Conservation (phyloP, 495 filamentous ascomycete genomes). For the Aspergillus sparsus region DNA sequence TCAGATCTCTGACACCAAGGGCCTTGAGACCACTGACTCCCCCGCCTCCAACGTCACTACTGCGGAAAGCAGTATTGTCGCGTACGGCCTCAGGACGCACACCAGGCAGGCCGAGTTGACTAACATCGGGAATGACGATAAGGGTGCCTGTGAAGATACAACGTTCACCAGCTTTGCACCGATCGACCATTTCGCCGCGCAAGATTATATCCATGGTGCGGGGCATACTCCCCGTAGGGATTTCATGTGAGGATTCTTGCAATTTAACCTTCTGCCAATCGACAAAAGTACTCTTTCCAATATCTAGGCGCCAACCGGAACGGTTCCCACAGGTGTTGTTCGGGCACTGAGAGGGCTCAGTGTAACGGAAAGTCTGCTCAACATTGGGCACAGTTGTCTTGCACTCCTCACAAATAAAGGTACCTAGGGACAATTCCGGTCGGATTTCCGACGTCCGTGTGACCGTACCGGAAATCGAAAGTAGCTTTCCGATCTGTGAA, state of each 20-base stretch:
- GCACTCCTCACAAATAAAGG: constrained; percentile 89
- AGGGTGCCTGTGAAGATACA: constrained; percentile 95
- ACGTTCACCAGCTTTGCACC: constrained; percentile 95
- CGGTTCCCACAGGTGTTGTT: constrained; percentile 91
- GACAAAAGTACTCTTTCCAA: constrained; percentile 94
- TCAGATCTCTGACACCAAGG: constrained; percentile 91
- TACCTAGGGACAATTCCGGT: constrained; percentile 87
- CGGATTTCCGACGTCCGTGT: constrained; percentile 96
- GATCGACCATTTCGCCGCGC: constrained; percentile 96
- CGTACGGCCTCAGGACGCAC: constrained; percentile 80
- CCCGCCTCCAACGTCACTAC: constrained; percentile 74
- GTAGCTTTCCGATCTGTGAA: constrained; percentile 84
- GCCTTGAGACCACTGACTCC: constrained; percentile 89
- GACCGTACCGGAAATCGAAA: constrained; percentile 94
- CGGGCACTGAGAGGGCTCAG: constrained; percentile 93
- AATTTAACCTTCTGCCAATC: constrained; percentile 99
- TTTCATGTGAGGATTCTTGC: constrained; percentile 97
- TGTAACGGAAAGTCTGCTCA: constrained; percentile 97
- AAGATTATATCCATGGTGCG: constrained; percentile 97
- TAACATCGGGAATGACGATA: constrained; percentile 97
- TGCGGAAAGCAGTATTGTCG: constrained; percentile 74
- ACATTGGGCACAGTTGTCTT: constrained; percentile 79
- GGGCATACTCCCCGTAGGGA: constrained; percentile 98
- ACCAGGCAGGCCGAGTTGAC: constrained; percentile 89
- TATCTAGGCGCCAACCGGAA: constrained; percentile 87